Evolutionary conservation across 805 yeast species (phyloP), one percentile per base, ranked within the genome.

Genomic region (Sugiyamaella valdiviana): DNA sequence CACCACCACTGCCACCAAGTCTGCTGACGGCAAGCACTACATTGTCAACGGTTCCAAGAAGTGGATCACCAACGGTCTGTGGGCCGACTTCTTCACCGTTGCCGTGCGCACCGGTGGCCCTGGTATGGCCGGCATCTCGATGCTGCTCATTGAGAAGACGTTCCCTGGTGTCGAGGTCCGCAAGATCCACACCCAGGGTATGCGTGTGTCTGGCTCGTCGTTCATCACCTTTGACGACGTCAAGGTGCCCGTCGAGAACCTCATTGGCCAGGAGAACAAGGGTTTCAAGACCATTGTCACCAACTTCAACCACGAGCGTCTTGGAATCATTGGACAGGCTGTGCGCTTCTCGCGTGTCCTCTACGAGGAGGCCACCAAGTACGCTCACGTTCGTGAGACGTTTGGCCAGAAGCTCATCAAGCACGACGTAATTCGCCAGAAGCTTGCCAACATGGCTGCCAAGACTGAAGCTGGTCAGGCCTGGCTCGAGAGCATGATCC

Each of bases 51-150:
- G 74, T 36, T 68, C 67, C 47, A 70, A 70, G 62, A 70, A 70
- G 57, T 70, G 74, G 74, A 70, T 70, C 63, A 71, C 74, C 46
- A 71, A 71, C 54, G 74, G 74, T 36, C 57, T 68, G 42, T 68
- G 66, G 59, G 53, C 70, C 22, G 74, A 70, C 57, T 70, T 68
- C 60, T 70, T 69, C 57, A 67, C 73, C 7, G 69, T 66, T 16
- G 74, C 74, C 16, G 71, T 68, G 44, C 69, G 74, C 41, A 71
- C 74, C n/a, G 74, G 74, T 23, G 66, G 64, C 23, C 53, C 53
- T 7, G 73, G 73, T 36, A 64, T 63, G 64, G 54, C 46, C 23
- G 74, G 74, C 15, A 60, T 70, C 44, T 66, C 74, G 6, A 55
- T 70, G 44, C 51, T 70, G 43, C 57, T 70, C 24, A 56, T 69